These are phyloP conservation scores for Aspergillus sp. DNA, from an alignment of 2,329 filamentous ascomycete species.

Conservation along the genomic window DNA sequence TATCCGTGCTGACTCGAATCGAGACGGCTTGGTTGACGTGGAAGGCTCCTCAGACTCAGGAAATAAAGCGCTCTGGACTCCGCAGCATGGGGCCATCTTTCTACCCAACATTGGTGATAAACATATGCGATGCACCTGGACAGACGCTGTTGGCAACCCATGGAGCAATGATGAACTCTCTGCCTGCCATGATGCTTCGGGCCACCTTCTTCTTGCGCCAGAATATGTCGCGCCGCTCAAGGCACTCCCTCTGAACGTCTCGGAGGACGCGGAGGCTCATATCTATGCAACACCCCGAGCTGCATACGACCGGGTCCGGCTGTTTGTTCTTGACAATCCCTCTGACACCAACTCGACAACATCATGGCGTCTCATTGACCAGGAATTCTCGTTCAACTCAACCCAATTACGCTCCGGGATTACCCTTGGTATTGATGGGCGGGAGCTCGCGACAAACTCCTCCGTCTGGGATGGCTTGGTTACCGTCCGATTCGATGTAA, in stretches of 20 bases:
- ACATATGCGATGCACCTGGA: conserved; percentile 33
- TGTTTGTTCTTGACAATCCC: conserved; percentile 29
- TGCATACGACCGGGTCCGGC: conserved; percentile 30
- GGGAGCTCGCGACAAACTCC: conserved; percentile 29
- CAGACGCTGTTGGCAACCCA: conserved; percentile 18
- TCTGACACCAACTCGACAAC: not conserved
- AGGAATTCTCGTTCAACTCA: conserved; percentile 34
- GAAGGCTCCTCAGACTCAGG: conserved; percentile 23
- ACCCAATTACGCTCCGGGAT: conserved; percentile 35
- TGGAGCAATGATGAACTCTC: conserved; percentile 33
- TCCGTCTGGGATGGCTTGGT: conserved; percentile 22
- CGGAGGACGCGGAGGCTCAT: conserved; percentile 7
- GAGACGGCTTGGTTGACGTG: conserved; percentile 40
- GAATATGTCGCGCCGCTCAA: conserved; percentile 38
- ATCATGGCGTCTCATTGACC: conserved; percentile 34
- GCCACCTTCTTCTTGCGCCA: conserved; percentile 37
- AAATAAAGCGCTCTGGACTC: conserved; percentile 32
- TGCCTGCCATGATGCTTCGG: conserved; percentile 44
- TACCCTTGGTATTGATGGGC: conserved; percentile 43
- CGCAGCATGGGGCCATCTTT: conserved; percentile 37
- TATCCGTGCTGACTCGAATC: conserved; percentile 44
- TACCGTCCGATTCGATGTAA: conserved; percentile 33
- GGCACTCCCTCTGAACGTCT: conserved; percentile 34
- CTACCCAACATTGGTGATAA: conserved; percentile 44
- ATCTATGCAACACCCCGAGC: conserved; percentile 3